phyloP scores from a whole-genome alignment of 805 yeast species.

The Gaillardinia entomophila region DNA sequence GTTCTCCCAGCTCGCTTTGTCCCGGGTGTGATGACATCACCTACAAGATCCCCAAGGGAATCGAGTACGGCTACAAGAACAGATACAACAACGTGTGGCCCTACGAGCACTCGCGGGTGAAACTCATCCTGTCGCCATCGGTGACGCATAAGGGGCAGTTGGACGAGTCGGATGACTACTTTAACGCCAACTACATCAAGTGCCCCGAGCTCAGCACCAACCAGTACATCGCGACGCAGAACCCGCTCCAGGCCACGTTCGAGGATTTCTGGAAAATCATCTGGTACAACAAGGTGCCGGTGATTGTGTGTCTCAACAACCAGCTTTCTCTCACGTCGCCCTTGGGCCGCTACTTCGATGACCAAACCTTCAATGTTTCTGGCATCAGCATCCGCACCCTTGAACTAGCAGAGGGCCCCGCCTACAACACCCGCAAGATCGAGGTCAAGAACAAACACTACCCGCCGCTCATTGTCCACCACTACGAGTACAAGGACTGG shows the following conservation, averaged over 20 bases:
- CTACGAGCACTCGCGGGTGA: conserved; percentile 79
- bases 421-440: conserved; percentile 12
- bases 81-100: conserved; percentile 87
- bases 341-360: conserved; percentile 13
- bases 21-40: conserved; percentile 36
- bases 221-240: conserved; percentile 42
- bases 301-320: conserved; percentile 32
- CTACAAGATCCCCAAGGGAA: conserved; percentile 49
- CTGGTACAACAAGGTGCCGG: conserved; percentile 26
- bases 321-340: conserved; percentile 16
- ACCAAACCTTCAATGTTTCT: conserved; percentile 11
- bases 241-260: conserved; percentile 35
- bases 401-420: conserved; percentile 4
- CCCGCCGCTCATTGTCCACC: conserved; percentile 17
- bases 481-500: conserved; percentile 39
- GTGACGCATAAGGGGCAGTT: conserved; percentile 1
- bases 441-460: conserved; percentile 5
- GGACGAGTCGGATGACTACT: conserved; percentile 30
- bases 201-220: conserved; percentile 15
- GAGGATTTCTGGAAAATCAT: conserved; percentile 41
- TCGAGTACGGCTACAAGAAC: conserved; percentile 76
- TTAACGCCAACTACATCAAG: conserved; percentile 40
- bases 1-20: conserved; percentile 38
- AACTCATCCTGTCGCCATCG: conserved; percentile 29
- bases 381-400: conserved; percentile 7